Evolutionary conservation across 2,329 filamentous ascomycete genomes (phyloP), one percentile per base, ranked within the genome.

Genomic region (Colletotrichum scovillei): DNA sequence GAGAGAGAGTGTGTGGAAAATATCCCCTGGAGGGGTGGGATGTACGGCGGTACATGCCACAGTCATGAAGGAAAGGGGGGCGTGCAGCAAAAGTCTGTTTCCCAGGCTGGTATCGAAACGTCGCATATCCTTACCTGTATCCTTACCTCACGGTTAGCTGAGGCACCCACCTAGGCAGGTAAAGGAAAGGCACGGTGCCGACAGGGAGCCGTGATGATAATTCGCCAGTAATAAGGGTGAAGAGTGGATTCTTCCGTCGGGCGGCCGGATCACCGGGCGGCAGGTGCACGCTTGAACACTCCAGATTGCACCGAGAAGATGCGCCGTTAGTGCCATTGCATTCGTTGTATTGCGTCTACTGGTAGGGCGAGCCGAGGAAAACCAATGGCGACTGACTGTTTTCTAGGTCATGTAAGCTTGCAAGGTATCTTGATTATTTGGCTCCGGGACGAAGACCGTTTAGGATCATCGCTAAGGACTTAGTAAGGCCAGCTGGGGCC

Each of bases 81-180:
- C 62, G 64, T 55, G 16, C 16, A n/a, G 2, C 16, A 35, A 63
- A n/a, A 49, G 26, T 19, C 63, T 63, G 69, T 69, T 72, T 72
- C 63, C 63, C 35, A 49, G 56, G 49, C 57, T 63, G 63, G 63
- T 22, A 32, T 24, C 69, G 66, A 72, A 69, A 69, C 66, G 65
- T 72, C 69, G 59, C 65, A n/a, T 35, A 35, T 63, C 57, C 59
- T 38, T 63, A 46, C 66, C 12, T 26, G 42, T 49, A 9, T 49
- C 42, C 42, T 49, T 49, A 49, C 42, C 42, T 49, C 42, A 49
- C 42, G 16, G 16, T 49, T 49, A 49, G 42, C 16, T 49, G n/a
- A 49, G 42, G 42, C 19, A 9, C 42, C 19, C 19, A 49, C 42
- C 19, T 49, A 49, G 16, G 16, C 19, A 49, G 42, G 42, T n/a